These are phyloP conservation scores for Rhododendron ovatum DNA, from an alignment of 148 eudicot species.

Conservation along the genomic window DNA sequence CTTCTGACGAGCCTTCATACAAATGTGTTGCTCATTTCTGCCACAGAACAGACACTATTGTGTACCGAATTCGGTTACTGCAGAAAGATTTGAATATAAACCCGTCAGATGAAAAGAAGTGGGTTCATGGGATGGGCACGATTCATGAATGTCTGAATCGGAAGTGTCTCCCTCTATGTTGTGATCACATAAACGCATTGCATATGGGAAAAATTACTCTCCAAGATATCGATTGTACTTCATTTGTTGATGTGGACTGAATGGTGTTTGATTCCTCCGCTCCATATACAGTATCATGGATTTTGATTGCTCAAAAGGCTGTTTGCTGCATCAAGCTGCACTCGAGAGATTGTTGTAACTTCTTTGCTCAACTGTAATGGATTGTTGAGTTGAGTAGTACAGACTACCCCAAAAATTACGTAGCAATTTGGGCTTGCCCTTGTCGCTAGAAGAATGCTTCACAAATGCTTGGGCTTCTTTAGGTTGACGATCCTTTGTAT, in stretches of 20 bases:
- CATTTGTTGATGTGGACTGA: constrained; percentile 39
- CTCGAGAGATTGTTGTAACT: neutral
- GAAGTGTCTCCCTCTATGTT: constrained; percentile 69
- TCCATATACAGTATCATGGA: neutral
- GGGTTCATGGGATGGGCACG: constrained; percentile 62
- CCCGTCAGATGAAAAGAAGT: constrained; percentile 35
- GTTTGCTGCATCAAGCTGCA: neutral
- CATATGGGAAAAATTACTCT: constrained; percentile 68
- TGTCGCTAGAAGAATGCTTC: no score
- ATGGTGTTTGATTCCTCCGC: neutral
- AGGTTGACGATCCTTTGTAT: no score
- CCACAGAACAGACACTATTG: constrained; percentile 48
- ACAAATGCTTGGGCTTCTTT: no score
- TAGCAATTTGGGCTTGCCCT: neutral
- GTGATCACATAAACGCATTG: constrained; percentile 57
- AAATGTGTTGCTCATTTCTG: constrained; percentile 80
- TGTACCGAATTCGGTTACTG: constrained; percentile 57
- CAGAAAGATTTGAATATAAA: constrained; percentile 39
- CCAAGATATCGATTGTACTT: constrained; percentile 71
- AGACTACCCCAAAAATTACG: neutral
- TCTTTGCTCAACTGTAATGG: neutral
- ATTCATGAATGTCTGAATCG: constrained; percentile 51
- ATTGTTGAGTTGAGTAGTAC: neutral
- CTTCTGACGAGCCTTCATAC: constrained; percentile 56
- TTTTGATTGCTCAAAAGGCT: neutral